Base-by-base conservation (phyloP, 2,329 filamentous ascomycete genomes). In the Fusarium fujikuroi region DNA sequence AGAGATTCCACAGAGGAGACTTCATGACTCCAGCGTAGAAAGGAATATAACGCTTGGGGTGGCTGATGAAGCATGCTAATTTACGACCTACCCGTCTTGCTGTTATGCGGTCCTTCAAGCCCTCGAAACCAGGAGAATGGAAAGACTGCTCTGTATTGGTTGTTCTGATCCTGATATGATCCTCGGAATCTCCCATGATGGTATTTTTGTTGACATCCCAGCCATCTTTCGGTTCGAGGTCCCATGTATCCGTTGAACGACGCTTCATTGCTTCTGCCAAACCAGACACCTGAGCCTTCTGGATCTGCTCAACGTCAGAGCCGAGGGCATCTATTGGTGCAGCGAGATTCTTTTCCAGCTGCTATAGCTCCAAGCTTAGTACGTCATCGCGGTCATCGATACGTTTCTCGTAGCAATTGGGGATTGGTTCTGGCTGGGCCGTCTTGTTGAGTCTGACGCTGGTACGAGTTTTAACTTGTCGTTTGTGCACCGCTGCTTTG, bases 271-370 rank as follows among this genome's bases (percentile, higher is more conserved):
- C n/a, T 43, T 43, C 42, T 43, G 4, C n/a, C 3, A 43, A 43
- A 23, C 42, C 42, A 4, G 7, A 11, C 1, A 43, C 15, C n/a
- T 18, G 9, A 3, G 10, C n/a, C n/a, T 43, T 18, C 11, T 43
- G n/a, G n/a, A 11, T 43, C 9, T 23, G 9, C 18, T 18, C 1
- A 18, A 15, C 2, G 2, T 23, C 8, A 23, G 42, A 43, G 7
- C 9, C 15, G 0, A 43, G 42, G 5, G 15, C 2, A 1, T 23
- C 9, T 23, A 23, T 23, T 5, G n/a, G 18, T 6, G n/a, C 10
- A 7, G 1, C 10, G 0, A 43, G 40, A 11, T 23, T 16, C 15
- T 18, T 9, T 43, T 6, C 9, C 0, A 43, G 9, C 2, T 23
- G 40, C 40, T 18, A 1, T 18, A 43, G 15, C 9, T 43, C 15